A percentile compares a stretch with the other conserved stretches of the same genome.
Conservation (phyloP, 169 alveolate species). For the Cyclospora cayetanensis region DNA sequence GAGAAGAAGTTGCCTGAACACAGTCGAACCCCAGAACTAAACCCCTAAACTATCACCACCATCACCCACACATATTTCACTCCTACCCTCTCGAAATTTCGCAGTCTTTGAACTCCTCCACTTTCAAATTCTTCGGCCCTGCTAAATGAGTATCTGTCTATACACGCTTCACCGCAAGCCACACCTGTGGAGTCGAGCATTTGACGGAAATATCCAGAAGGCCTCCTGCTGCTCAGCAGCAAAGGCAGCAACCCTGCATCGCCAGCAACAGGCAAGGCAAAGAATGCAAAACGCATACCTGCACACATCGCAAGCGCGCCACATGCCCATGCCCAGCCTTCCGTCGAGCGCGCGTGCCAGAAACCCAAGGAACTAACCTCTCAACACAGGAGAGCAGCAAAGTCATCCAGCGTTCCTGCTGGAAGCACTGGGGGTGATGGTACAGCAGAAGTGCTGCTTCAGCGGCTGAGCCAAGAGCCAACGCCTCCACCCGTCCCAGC, state of each 20-base stretch:
- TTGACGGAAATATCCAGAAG: neutral
- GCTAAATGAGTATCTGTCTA: too few relatives aligned
- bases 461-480: neutral
- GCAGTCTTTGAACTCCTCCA: too few relatives aligned
- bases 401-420: neutral
- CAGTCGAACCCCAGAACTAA: neutral
- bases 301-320: too few relatives aligned
- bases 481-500: slow-evolving; percentile 17
- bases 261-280: slow-evolving; percentile 12
- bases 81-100: too few relatives aligned
- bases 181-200: slow-evolving; percentile 34
- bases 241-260: slow-evolving; percentile 28
- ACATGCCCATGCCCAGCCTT: too few relatives aligned
- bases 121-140: too few relatives aligned
- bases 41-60: neutral
- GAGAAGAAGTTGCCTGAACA: slow-evolving; percentile 18
- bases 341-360: too few relatives aligned
- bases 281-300: too few relatives aligned
- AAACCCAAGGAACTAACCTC: too few relatives aligned
- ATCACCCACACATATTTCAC: too few relatives aligned
- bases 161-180: too few relatives aligned
- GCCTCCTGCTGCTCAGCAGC: slow-evolving; percentile 26
- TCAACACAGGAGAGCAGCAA: neutral
- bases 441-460: slow-evolving; percentile 7
- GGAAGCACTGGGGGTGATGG: neutral